Evolutionary conservation across 768 basidiomycete genomes (phyloP).

Genomic region (Hericium erinaceus): DNA sequence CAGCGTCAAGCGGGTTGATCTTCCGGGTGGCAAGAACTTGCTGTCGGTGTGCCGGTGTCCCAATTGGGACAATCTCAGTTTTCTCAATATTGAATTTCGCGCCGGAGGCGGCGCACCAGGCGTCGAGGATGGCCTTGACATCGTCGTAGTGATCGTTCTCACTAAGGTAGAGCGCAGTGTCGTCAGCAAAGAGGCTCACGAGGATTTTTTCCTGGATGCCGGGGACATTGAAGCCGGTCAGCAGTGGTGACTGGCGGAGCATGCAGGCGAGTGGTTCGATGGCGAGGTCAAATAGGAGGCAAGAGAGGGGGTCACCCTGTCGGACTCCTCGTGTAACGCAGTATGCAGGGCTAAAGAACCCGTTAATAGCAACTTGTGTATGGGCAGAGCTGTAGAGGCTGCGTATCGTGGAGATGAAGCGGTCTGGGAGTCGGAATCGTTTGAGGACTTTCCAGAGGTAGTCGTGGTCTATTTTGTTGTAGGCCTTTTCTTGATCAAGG

Average conservation of each 20-base stretch:
- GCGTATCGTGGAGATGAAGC: neutral
- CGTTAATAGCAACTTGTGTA: constrained; percentile 2
- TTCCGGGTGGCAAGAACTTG: neutral
- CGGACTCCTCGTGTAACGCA: constrained; percentile 1
- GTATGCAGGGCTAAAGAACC: constrained; percentile 1
- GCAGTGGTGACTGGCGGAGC: neutral
- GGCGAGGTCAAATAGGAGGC: constrained; percentile 8
- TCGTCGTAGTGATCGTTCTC: constrained; percentile 19
- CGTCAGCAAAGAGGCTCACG: neutral
- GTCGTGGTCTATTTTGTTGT: neutral
- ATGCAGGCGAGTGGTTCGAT: constrained; percentile 8
- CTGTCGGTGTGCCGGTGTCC: constrained; percentile 13
- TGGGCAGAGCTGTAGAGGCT: neutral
- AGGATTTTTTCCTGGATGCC: neutral
- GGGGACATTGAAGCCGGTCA: neutral
- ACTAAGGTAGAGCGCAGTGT: constrained; percentile 16
- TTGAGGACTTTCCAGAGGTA: constrained; percentile 6
- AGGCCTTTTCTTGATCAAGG: neutral
- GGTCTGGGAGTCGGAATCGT: neutral
- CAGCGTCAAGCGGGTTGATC: neutral
- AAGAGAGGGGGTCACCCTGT: constrained; percentile 14
- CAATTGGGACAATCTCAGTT: constrained; percentile 30
- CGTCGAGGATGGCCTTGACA: constrained; percentile 20
- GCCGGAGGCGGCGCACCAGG: constrained; percentile 25
- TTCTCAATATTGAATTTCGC: constrained; percentile 32